These are phyloP conservation scores for Lepiota venenata DNA, from an alignment of 768 basidiomycete species.

Conservation along the genomic window DNA sequence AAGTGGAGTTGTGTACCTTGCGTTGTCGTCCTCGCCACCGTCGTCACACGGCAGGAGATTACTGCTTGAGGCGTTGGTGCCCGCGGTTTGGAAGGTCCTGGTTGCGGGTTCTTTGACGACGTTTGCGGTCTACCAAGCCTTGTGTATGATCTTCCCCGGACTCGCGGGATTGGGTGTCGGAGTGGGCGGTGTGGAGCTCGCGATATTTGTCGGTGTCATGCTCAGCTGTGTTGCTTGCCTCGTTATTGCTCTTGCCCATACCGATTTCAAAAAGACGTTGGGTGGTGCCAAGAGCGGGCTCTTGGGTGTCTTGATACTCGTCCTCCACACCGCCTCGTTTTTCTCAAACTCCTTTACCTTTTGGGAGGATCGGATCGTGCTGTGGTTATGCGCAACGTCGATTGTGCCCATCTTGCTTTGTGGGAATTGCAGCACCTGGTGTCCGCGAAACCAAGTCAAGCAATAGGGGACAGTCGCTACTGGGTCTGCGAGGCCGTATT, in stretches of 20 bases:
- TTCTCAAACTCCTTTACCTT: conserved; percentile 96
- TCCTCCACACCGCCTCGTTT: conserved; percentile 74
- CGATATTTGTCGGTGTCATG: conserved; percentile 3
- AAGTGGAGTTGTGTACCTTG: conserved; percentile 50
- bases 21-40: conserved; percentile 28
- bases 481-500: conserved; percentile 66
- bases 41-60: not conserved
- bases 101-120: not conserved
- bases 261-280: not conserved
- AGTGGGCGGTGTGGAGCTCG: not conserved
- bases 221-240: not conserved
- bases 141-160: not conserved
- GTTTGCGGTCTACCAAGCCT: not conserved
- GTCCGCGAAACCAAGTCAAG: not conserved
- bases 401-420: conserved; percentile 56
- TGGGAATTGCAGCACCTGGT: conserved; percentile 40
- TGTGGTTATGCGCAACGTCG: conserved; percentile 69
- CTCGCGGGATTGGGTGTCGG: not conserved
- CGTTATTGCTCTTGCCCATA: not conserved
- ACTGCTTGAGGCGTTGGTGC: not conserved
- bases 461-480: not conserved
- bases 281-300: conserved; percentile 39
- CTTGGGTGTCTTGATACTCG: conserved; percentile 47
- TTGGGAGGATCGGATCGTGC: conserved; percentile 88
- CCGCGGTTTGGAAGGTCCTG: not conserved